Evolutionary conservation across 192 early-diverging fungal species (phyloP).

Genomic region (Cladochytrium replicatum): DNA sequence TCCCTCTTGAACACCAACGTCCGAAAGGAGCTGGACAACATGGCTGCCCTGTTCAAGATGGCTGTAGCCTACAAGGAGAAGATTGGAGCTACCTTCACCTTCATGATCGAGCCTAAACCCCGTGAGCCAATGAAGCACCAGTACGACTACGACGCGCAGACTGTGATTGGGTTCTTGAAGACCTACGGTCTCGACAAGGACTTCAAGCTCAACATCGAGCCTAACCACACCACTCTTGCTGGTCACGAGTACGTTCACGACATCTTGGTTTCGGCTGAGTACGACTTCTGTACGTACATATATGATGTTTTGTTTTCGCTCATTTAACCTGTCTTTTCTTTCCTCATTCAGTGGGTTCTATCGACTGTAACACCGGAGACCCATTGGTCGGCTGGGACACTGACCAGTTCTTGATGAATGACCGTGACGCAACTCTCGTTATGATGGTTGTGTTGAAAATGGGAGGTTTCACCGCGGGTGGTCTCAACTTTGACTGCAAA

Average conservation of each 20-base stretch:
- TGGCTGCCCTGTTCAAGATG: constrained; percentile 27
- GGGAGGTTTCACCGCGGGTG: constrained; percentile 28
- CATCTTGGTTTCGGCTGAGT: constrained; percentile 8
- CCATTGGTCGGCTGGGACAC: constrained; percentile 29
- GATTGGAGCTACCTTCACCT: constrained; percentile 15
- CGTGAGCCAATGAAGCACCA: constrained; percentile 28
- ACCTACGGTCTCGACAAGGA: constrained; percentile 21
- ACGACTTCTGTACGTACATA: no score
- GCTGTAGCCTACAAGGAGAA: constrained; percentile 20
- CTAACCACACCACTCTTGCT: constrained; percentile 30
- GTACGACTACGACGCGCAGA: constrained; percentile 28
- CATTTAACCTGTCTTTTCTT: no score
- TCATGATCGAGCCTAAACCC: constrained; percentile 28
- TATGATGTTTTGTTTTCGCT: no score
- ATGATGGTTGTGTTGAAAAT: constrained; percentile 27
- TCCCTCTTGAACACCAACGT: constrained; percentile 22
- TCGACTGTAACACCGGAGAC: constrained; percentile 28
- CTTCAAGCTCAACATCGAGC: constrained; percentile 29
- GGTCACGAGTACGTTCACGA: constrained; percentile 29
- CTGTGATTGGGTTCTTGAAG: constrained; percentile 24
- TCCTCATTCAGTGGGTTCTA: constrained; percentile 20
- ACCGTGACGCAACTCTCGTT: constrained; percentile 24
- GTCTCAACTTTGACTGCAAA: constrained; percentile 33
- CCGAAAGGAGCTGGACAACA: constrained; percentile 24
- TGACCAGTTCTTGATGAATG: constrained; percentile 29